Conservation (phyloP, 495 filamentous ascomycete genomes). For the Bacidia rubella region DNA sequence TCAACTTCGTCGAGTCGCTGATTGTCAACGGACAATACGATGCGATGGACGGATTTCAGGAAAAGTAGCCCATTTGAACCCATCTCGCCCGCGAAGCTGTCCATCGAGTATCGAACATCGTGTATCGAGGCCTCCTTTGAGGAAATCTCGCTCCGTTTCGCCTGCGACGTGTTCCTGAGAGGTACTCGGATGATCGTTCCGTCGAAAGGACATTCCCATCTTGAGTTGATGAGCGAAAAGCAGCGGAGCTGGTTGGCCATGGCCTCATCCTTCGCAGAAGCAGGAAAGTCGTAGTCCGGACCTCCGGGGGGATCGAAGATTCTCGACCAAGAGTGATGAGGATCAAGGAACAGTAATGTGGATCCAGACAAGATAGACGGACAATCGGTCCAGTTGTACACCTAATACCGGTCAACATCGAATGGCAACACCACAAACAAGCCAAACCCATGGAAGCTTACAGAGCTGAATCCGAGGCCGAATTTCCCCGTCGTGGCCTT, state of each 20-base stretch:
- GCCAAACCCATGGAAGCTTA: not conserved
- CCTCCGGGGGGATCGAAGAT: conserved; percentile 20
- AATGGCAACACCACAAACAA: not conserved
- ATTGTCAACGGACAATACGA: conserved; percentile 18
- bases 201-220: conserved; percentile 12
- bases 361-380: conserved; percentile 29
- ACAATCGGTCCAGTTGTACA: conserved; percentile 33
- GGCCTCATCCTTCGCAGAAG: conserved; percentile 11
- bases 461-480: conserved; percentile 30
- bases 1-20: not conserved
- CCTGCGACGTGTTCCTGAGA: conserved; percentile 23
- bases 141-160: conserved; percentile 21
- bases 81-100: conserved; percentile 24
- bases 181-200: conserved; percentile 32
- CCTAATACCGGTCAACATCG: conserved; percentile 6
- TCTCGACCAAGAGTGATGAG: conserved; percentile 28
- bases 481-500: conserved; percentile 28
- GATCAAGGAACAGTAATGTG: conserved; percentile 27
- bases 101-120: conserved; percentile 23
- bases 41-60: conserved; percentile 23
- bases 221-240: conserved; percentile 18
- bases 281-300: conserved; percentile 26
- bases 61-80: conserved; percentile 25
- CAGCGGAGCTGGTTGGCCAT: conserved; percentile 26
- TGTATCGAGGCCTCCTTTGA: conserved; percentile 16